Evolutionary conservation across 2,329 filamentous ascomycete genomes (phyloP), one percentile per base, ranked within the genome.

Genomic region (Penicillium paneum): DNA sequence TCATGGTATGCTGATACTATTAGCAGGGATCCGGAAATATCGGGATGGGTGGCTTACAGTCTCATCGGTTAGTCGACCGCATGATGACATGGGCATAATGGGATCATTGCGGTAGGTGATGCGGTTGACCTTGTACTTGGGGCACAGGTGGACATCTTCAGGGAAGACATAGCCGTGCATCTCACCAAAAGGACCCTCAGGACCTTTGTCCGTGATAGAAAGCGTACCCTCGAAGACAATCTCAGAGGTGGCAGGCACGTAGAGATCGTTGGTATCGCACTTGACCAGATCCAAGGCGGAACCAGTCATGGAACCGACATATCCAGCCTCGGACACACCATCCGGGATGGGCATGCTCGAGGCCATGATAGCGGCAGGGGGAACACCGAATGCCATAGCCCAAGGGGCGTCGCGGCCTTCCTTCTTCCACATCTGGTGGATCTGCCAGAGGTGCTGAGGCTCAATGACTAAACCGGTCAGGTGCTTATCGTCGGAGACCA

Each of bases 101-200:
- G 79, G 65, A 45, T 77, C 66, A 31, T 76, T 71, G 6, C 78
- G 74, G 58, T 81, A 72, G 0, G 79, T 81, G 58, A 81, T 81
- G 10, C 59, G 59, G 51, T 79, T 69, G 19, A 81, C 78, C 2
- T 60, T 76, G 64, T 75, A 80, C 15, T 70, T 57, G 1, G 78
- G 78, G 55, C 66, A 66, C 1, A 49, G 56, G 40, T 75, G 73
- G 0, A 59, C 63, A 17, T 79, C 76, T 2, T 68, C 77, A 57
- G 70, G 69, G 61, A 76, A 79, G 32, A 76, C 67, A 57, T 79
- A 76, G 6, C 76, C 77, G 17, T 76, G 72, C 66, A 74, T 74
- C 49, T 80, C 80, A 0, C 77, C 79, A 63, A 81, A 81, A 0
- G 80, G 80, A 0, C 79, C 80, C 51, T 82, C 80, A 0, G 62